A percentile compares a stretch with the other conserved stretches of the same genome.
phyloP scores from a whole-genome alignment of 2,329 filamentous ascomycete genomes.

The Penicillium freii region DNA sequence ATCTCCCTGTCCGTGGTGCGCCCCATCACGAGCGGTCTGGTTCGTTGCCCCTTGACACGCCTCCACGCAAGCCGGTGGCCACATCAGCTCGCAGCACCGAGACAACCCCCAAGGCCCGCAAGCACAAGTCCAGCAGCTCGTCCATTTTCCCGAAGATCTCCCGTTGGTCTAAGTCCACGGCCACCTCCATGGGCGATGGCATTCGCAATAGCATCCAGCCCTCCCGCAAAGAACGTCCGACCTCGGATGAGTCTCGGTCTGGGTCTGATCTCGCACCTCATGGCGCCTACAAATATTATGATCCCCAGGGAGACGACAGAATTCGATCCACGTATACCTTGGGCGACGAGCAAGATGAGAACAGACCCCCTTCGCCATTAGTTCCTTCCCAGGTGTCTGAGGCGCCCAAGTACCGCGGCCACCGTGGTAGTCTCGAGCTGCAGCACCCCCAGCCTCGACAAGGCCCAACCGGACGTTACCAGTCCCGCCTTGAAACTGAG shows the following conservation, averaged over 20 bases:
- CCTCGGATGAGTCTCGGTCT: constrained; percentile 68
- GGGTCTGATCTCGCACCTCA: constrained; percentile 68
- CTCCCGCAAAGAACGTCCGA: constrained; percentile 59
- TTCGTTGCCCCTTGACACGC: constrained; percentile 47
- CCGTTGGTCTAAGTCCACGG: constrained; percentile 94
- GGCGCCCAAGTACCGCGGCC: constrained; percentile 63
- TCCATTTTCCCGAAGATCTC: constrained; percentile 90
- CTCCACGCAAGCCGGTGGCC: constrained; percentile 43
- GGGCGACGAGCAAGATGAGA: constrained; percentile 40
- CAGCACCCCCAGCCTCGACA: constrained; percentile 64
- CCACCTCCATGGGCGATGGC: constrained; percentile 78
- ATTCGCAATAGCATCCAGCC: constrained; percentile 63
- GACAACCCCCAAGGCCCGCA: constrained; percentile 74
- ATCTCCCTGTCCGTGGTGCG: constrained; percentile 59
- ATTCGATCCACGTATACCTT: constrained; percentile 46
- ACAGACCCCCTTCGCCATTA: constrained; percentile 59
- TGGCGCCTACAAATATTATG: constrained; percentile 56
- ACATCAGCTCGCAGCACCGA: constrained; percentile 64
- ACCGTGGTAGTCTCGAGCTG: constrained; percentile 62
- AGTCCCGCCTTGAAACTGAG: constrained; percentile 60
- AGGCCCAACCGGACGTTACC: constrained; percentile 61
- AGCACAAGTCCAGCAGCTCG: constrained; percentile 82
- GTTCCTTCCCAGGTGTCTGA: constrained; percentile 58
- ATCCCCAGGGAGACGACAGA: constrained; percentile 47
- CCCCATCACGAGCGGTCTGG: constrained; percentile 41